Percentiles rank a stretch among this genome's conserved stretches.
These are phyloP conservation scores for Pezicula rhizophila DNA, from an alignment of 2,329 filamentous ascomycete species.

Conservation along the genomic window DNA sequence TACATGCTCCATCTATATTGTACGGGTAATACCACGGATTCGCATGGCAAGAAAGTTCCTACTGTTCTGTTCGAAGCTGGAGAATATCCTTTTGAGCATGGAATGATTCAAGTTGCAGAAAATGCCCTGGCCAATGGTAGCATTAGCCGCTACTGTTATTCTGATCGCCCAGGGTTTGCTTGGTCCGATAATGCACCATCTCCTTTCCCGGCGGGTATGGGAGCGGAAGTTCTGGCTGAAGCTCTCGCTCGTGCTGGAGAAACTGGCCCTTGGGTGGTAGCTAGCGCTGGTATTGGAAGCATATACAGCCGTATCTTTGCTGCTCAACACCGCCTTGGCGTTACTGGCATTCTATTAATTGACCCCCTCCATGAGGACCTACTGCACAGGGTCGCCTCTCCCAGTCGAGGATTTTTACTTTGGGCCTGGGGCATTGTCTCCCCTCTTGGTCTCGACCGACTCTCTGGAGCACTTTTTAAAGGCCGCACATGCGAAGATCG, in stretches of 20 bases:
- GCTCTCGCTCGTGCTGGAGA: constrained; percentile 76
- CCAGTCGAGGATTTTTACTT: constrained; percentile 71
- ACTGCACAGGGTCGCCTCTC: constrained; percentile 58
- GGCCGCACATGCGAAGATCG: constrained; percentile 78
- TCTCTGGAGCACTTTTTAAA: constrained; percentile 74
- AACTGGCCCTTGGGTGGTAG: constrained; percentile 80
- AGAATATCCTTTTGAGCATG: constrained; percentile 70
- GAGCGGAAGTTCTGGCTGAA: constrained; percentile 83
- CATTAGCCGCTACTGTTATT: constrained; percentile 88
- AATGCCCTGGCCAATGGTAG: constrained; percentile 71
- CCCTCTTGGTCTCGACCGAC: constrained; percentile 76
- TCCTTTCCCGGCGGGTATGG: constrained; percentile 87
- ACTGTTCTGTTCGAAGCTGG: constrained; percentile 85
- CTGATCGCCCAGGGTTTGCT: constrained; percentile 82
- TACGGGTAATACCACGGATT: constrained; percentile 61
- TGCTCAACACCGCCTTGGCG: constrained; percentile 67
- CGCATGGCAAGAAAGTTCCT: constrained; percentile 51
- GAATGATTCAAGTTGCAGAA: constrained; percentile 75
- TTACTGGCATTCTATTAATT: constrained; percentile 76
- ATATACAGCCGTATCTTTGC: constrained; percentile 90
- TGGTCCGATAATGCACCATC: constrained; percentile 92
- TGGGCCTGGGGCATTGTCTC: constrained; percentile 84
- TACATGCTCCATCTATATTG: constrained; percentile 87
- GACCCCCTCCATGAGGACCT: constrained; percentile 88
- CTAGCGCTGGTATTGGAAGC: constrained; percentile 79